These are phyloP conservation scores for Mortierella sp. DNA, from an alignment of 371 early-diverging fungal genomes.

Conservation along the genomic window DNA sequence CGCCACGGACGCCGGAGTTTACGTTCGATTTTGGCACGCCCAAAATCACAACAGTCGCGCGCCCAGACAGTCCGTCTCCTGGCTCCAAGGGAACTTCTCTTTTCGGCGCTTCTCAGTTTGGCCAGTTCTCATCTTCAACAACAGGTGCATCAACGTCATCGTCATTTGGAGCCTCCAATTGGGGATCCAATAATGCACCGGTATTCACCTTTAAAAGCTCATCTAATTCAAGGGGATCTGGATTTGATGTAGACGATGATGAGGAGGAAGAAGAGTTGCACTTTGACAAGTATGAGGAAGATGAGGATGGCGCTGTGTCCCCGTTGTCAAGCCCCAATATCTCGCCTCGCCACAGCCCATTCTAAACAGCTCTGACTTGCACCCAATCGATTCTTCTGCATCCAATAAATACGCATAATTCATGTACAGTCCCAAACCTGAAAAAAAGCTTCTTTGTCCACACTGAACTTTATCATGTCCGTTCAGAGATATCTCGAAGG, in stretches of 20 bases:
- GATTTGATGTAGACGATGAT: background rate
- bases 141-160: background rate
- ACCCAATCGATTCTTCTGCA: background rate
- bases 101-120: background rate
- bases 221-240: background rate
- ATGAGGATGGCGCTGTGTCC: conserved; percentile 5
- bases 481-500: conserved; percentile 19
- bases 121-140: background rate
- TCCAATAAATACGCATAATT: background rate
- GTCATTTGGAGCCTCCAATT: background rate
- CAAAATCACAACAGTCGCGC: background rate
- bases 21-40: background rate
- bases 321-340: conserved; percentile 3
- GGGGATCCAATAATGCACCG: background rate
- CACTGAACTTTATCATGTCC: background rate
- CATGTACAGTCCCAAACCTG: background rate
- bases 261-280: conserved; percentile 4
- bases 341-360: background rate
- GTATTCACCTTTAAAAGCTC: background rate
- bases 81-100: background rate
- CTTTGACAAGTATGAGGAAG: conserved; percentile 2
- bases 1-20: background rate
- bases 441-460: background rate
- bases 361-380: background rate
- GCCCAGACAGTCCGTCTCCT: conserved; percentile 1